Conservation (phyloP, 805 yeast genomes). For the Zygoascus tannicola region DNA sequence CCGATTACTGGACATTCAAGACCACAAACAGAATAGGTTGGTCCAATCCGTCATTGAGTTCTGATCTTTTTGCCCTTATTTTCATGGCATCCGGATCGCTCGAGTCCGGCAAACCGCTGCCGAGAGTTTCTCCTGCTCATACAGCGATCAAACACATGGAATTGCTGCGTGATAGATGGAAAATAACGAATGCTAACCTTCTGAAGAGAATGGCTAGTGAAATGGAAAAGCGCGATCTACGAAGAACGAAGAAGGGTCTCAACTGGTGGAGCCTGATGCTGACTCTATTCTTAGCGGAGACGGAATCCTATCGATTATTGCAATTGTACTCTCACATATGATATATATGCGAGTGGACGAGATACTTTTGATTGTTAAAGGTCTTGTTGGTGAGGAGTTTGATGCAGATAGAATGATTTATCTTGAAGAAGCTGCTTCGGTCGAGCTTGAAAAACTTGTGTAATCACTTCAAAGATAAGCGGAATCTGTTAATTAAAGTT, state of each 20-base stretch:
- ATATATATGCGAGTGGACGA: conserved; percentile 28
- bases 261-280: conserved; percentile 1
- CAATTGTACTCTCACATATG: conserved; percentile 20
- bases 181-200: conserved; percentile 1
- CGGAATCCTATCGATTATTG: conserved; percentile 19
- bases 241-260: too few species aligned
- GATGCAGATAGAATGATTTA: conserved; percentile 16
- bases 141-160: conserved; percentile 14
- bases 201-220: neutral
- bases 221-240: too few species aligned
- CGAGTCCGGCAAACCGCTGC: conserved; percentile 23
- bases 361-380: conserved; percentile 23
- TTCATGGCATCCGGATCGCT: conserved; percentile 27
- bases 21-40: conserved; percentile 23
- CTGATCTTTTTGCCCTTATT: conserved; percentile 23
- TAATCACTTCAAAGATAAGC: neutral
- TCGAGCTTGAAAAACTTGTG: neutral
- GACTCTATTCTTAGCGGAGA: conserved; percentile 15
- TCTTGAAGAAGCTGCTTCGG: neutral
- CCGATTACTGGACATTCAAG: conserved; percentile 16
- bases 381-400: conserved; percentile 29
- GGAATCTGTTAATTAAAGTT: neutral
- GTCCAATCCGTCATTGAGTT: conserved; percentile 20
- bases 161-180: conserved; percentile 9
- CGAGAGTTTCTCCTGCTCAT: conserved; percentile 26